phyloP scores from a whole-genome alignment of 179 eudicot species.

The Silene coronaria region DNA sequence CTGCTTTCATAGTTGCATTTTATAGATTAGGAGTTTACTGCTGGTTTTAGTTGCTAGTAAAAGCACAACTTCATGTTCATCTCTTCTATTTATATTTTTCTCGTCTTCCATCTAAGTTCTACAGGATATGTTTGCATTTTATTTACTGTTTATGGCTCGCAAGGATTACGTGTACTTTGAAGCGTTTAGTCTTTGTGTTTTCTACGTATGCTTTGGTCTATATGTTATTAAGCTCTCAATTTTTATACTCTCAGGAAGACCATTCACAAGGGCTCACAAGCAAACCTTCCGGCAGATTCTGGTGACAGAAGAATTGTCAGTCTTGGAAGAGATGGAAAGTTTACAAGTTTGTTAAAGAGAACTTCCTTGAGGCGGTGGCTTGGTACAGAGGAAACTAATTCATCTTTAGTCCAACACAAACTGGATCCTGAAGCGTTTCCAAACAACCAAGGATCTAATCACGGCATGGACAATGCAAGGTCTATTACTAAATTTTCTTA shows the following conservation, averaged over 20 bases:
- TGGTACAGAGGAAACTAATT: constrained; percentile 36
- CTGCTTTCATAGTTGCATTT: no score
- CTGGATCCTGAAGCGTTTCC: constrained; percentile 34
- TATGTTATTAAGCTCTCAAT: constrained; percentile 3
- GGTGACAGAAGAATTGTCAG: constrained; percentile 34
- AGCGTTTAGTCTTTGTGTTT: not conserved
- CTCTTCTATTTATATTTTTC: no score
- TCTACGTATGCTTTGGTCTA: not conserved
- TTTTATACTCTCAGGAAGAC: constrained; percentile 38
- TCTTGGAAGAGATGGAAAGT: constrained; percentile 56
- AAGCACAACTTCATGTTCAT: no score
- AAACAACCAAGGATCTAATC: constrained; percentile 30
- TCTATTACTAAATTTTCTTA: constrained; percentile 18
- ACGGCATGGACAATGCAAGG: constrained; percentile 71
- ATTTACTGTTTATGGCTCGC: not conserved
- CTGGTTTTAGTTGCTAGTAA: no score
- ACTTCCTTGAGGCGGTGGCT: constrained; percentile 61
- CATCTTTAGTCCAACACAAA: constrained; percentile 36
- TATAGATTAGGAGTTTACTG: no score
- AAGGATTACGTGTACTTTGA: not conserved
- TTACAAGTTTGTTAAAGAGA: constrained; percentile 61
- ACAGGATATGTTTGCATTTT: no score
- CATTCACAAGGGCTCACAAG: constrained; percentile 34
- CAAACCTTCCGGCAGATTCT: constrained; percentile 28
- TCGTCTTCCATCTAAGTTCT: no score